Conservation (phyloP, 2,329 filamentous ascomycete species). For the Fusarium acutatum region DNA sequence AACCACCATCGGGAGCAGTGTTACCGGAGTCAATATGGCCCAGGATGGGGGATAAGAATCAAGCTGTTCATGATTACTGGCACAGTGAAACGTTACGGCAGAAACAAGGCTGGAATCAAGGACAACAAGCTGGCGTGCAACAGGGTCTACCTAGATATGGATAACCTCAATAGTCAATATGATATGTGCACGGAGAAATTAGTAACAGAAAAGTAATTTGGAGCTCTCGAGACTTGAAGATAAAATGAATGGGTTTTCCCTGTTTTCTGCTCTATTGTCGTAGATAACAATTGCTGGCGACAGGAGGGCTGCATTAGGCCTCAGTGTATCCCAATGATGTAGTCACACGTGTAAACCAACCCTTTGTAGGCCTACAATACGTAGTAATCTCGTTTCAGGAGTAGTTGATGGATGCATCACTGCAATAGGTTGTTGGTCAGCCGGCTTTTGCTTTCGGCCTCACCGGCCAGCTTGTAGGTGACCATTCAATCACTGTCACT, state of each 20-base stretch:
- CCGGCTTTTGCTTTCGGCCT: background rate
- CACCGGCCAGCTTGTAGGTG: background rate
- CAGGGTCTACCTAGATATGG: conserved; percentile 11
- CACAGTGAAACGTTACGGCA: conserved; percentile 12
- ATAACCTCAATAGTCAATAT: background rate
- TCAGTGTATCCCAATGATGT: fast-evolving
- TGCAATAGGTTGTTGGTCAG: background rate
- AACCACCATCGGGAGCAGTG: background rate
- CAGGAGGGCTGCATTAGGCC: too few species aligned
- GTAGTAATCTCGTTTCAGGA: background rate
- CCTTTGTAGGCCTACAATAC: background rate
- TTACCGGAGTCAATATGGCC: conserved; percentile 22
- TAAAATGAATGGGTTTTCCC: background rate
- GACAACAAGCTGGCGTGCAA: conserved; percentile 3
- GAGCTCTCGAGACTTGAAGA: background rate
- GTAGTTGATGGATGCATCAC: background rate
- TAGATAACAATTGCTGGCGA: background rate
- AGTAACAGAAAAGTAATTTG: background rate
- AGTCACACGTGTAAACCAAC: background rate
- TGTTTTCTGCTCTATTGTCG: background rate
- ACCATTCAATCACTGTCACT: fast-evolving
- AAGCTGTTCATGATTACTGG: conserved; percentile 30
- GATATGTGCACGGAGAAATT: background rate
- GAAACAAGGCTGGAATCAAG: conserved; percentile 11
- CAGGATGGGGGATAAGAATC: conserved; percentile 19